Percentiles rank a stretch among this genome's conserved stretches.
These are phyloP conservation scores for Danielia reshetovae DNA, from an alignment of 805 yeast genomes.

Conservation along the genomic window DNA sequence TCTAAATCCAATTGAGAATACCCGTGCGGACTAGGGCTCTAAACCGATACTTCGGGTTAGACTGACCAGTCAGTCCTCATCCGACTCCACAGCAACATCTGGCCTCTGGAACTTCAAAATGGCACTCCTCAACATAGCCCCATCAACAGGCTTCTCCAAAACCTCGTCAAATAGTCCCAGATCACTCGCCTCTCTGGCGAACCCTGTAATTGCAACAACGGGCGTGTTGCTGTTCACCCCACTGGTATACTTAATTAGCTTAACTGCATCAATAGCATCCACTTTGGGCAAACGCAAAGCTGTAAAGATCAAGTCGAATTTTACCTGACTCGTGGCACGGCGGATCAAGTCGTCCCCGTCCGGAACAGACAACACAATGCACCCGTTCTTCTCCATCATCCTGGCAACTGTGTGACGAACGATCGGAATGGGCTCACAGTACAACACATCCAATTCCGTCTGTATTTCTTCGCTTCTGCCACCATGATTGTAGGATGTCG, in stretches of 20 bases:
- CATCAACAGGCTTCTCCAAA: conserved; percentile 64
- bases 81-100: conserved; percentile 14
- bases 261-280: conserved; percentile 72
- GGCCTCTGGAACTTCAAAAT: conserved; percentile 10
- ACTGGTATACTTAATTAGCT: conserved; percentile 68
- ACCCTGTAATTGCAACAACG: conserved; percentile 69
- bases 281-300: conserved; percentile 66
- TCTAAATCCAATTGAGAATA: too few relatives aligned
- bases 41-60: background rate
- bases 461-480: conserved; percentile 3
- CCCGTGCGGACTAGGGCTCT: too few relatives aligned
- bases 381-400: conserved; percentile 65
- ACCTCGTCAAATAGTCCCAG: conserved; percentile 60
- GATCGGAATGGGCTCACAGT: conserved; percentile 86
- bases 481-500: conserved; percentile 3
- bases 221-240: conserved; percentile 78
- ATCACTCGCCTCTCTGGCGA: conserved; percentile 59
- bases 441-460: conserved; percentile 56
- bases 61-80: conserved; percentile 1
- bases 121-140: conserved; percentile 7
- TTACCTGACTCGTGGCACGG: conserved; percentile 76
- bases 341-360: conserved; percentile 82
- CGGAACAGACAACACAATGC: conserved; percentile 72
- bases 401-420: conserved; percentile 64
- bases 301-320: conserved; percentile 78